Conservation (phyloP, 352 stramenopile species). For the Phytophthora pini region DNA sequence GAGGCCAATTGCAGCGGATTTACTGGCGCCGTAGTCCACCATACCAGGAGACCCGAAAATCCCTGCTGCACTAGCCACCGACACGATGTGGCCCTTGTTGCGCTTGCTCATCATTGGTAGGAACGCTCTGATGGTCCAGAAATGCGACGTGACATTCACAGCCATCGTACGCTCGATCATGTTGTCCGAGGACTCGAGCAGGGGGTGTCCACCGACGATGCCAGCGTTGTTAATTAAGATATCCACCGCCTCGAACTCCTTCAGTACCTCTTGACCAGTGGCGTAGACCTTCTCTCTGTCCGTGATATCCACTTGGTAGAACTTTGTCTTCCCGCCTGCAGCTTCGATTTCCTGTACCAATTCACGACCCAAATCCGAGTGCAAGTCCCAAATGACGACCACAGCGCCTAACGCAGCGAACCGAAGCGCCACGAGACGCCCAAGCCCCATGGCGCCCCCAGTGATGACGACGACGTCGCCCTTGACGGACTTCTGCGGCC, state of each 20-base stretch:
- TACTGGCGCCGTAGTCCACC: conserved; percentile 65
- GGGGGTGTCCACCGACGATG: conserved; percentile 48
- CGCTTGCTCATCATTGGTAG: conserved; percentile 50
- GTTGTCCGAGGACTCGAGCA: conserved; percentile 48
- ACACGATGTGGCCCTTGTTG: conserved; percentile 57
- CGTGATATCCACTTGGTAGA: conserved; percentile 51
- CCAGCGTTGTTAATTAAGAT: conserved; percentile 64
- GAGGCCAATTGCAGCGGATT: conserved; percentile 50
- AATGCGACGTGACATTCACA: conserved; percentile 58
- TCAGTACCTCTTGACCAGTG: conserved; percentile 27
- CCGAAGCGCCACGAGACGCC: conserved; percentile 47
- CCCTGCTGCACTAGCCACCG: conserved; percentile 52
- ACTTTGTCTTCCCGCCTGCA: conserved; percentile 27
- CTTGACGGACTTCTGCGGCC: conserved; percentile 53
- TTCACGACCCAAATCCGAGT: conserved; percentile 29
- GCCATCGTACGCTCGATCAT: conserved; percentile 58
- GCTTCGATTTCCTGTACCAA: conserved; percentile 46
- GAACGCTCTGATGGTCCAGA: conserved; percentile 61
- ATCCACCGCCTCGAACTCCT: conserved; percentile 41
- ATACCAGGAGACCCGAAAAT: conserved; percentile 54
- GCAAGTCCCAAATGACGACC: conserved; percentile 52
- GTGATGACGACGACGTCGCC: conserved; percentile 64
- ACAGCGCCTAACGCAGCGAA: conserved; percentile 44
- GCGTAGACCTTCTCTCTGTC: conserved; percentile 40
- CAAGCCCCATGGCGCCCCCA: conserved; percentile 60